Evolutionary conservation across 352 stramenopile genomes (phyloP), one percentile per base, ranked within the genome.

Genomic region (Phytophthora hibernalis): DNA sequence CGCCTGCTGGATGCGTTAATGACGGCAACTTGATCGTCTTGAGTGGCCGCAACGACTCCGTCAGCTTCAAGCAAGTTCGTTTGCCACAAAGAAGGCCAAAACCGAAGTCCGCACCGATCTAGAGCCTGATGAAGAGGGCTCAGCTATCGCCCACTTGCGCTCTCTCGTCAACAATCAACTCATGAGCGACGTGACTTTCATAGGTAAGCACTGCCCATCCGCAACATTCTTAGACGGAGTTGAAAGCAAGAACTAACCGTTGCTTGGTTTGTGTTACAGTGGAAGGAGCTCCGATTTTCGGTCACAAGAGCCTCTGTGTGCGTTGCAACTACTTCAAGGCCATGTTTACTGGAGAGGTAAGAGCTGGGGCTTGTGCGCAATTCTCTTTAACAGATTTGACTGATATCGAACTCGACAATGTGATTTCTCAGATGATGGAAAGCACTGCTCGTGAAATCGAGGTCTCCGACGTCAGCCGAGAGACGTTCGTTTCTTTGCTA

Each of bases 281-380:
- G 28, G 89, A 96, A 68, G 87, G 82, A n/a, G 79, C 82, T 30
- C 83, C 83, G 2, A 82, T 97, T 50, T 96, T 92, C 37, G 88
- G 82, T 0, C 88, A 96, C 74, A 95, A 94, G 65, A 96, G 98
- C 68, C 65, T 99, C 6, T 96, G 93, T 47, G 90, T 97, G 65
- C 87, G 96, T 33, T 98, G 92, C 71, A 91, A 95, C 42, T 97
- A 98, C 74, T 99, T 99, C 59, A 92, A 89, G 38, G 87, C 87
- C 24, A 95, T 95, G 87, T 81, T 95, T 20, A 89, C 85, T 8
- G 83, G 87, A 69, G 83, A 93, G 65, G 82, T 89, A 71, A 26
- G 61, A 21, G 22, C 1, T 40, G 28, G 10, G 54, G n/a, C 18
- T 21, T 42, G 12, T 22, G 1, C 6, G 16, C 38, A 15, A 45